Evolutionary conservation across 2,329 filamentous ascomycete genomes (phyloP), one percentile per base, ranked within the genome.

Genomic region (Claviceps sorghi): DNA sequence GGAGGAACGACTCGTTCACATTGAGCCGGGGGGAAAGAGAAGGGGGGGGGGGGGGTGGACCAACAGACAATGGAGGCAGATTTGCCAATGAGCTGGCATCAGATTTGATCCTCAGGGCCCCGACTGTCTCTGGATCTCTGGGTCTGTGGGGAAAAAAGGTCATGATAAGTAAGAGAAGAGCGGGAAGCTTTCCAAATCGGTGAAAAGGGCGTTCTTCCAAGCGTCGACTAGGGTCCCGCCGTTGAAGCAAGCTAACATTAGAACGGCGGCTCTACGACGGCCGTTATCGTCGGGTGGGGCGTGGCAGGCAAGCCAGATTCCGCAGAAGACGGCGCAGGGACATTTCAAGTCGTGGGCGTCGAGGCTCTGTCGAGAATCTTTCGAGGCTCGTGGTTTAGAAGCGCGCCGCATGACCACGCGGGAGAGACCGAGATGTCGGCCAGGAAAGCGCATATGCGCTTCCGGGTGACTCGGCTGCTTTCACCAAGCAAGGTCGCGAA

Each of bases 1-100:
- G 44, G 34, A 46, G 19, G 34, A 50, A 42, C 46, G 41, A 49
- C 49, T 54, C 40, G 21, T n/a, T 40, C 52, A 26, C 34, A 10
- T 4, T 36, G 26, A 26, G 26, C 26, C 3, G 5, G 26, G 26
- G 10, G 17, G 17, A 6, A 15, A 3, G 17, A 8, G 36, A n/a
- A 15, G 15, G 36, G 36, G 17, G 36, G 22, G 47, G 46, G 19
- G 53, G 19, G 47, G 48, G 43, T 42, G 36, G 36, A 36, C 36
- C 21, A 19, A 36, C 26, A 47, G 38, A 38, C 41, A 49, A 49
- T 47, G 46, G 34, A 36, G 46, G 36, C 51, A 42, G 8, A 32
- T 30, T 49, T 13, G 49, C 30, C 53, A 42, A 46, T 26, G 21
- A 21, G n/a, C 13, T 38, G 49, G 29, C 38, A 48, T 36, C 44